A percentile compares a stretch with the other conserved stretches of the same genome.
Conservation (phyloP, 108 stramenopile species). For the Pseudonitzschia pungens region DNA sequence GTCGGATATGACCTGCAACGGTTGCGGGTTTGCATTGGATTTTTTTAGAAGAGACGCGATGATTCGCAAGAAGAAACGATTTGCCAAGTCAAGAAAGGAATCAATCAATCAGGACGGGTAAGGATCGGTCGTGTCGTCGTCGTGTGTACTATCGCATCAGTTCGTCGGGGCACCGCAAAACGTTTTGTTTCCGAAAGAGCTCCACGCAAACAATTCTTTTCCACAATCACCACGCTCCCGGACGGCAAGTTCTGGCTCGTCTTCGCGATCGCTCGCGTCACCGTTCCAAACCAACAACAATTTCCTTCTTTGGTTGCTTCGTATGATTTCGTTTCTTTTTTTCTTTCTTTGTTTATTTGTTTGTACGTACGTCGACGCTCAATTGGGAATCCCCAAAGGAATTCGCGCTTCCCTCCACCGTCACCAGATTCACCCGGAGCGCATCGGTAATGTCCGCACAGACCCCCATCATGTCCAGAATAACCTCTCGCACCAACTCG, state of each 20-base stretch:
- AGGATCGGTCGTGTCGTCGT: not conserved
- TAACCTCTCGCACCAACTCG: conserved; percentile 37
- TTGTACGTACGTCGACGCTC: conserved; percentile 52
- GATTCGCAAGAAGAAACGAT: not conserved
- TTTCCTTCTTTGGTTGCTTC: too few relatives aligned
- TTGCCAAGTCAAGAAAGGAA: not conserved
- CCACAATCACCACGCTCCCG: too few relatives aligned
- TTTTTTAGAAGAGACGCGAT: not conserved
- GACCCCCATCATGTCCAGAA: conserved; percentile 59
- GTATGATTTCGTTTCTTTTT: too few relatives aligned
- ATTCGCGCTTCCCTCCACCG: conserved; percentile 65
- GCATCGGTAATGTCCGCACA: conserved; percentile 74
- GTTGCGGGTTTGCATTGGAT: not conserved
- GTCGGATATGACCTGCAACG: conserved; percentile 53
- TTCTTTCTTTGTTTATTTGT: too few relatives aligned
- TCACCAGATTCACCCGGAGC: conserved; percentile 59
- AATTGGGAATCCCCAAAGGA: conserved; percentile 73
- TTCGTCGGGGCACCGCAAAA: too few relatives aligned
- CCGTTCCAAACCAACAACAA: too few relatives aligned
- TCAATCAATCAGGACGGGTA: not conserved
- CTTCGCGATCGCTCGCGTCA: too few relatives aligned
- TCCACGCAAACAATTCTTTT: too few relatives aligned
- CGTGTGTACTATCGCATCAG: not conserved
- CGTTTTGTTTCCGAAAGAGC: not conserved
- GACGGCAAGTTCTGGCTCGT: too few relatives aligned